phyloP scores from a whole-genome alignment of 345 rosid species.

The Corchorus capsularis region DNA sequence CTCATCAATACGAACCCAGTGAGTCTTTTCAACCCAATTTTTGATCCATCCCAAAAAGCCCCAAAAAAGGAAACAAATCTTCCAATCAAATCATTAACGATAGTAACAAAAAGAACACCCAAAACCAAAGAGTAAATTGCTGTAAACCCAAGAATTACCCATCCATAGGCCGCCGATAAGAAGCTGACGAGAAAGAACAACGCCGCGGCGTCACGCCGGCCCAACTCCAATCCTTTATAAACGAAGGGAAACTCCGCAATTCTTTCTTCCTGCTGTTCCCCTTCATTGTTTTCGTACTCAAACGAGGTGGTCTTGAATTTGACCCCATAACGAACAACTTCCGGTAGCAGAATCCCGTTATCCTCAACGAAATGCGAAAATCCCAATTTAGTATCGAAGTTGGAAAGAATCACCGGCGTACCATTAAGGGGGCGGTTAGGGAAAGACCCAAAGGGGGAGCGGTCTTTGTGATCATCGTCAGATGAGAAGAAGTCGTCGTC shows the following conservation, averaged over 20 bases:
- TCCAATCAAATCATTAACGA: slow-evolving; percentile 65
- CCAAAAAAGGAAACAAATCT: slow-evolving; percentile 55
- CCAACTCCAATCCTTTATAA: slow-evolving; percentile 68
- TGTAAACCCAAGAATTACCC: slow-evolving; percentile 89
- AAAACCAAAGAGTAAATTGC: slow-evolving; percentile 77
- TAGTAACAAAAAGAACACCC: slow-evolving; percentile 71
- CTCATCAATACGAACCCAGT: slow-evolving; percentile 82
- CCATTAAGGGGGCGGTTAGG: slow-evolving; percentile 50
- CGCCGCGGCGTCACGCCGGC: slow-evolving; percentile 67
- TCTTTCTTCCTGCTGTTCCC: slow-evolving; percentile 42
- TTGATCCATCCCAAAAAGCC: slow-evolving; percentile 71
- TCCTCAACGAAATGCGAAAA: slow-evolving; percentile 53
- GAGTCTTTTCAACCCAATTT: slow-evolving; percentile 74
- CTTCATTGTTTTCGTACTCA: slow-evolving; percentile 28
- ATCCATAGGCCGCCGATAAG: slow-evolving; percentile 85
- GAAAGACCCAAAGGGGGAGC: slow-evolving; percentile 44
- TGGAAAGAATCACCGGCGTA: slow-evolving; percentile 53
- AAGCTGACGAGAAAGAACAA: slow-evolving; percentile 72
- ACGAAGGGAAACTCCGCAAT: slow-evolving; percentile 61
- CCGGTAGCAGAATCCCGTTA: slow-evolving; percentile 54
- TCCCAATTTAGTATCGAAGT: slow-evolving; percentile 54
- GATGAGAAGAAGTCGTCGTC: slow-evolving; percentile 86
- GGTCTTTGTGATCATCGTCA: slow-evolving; percentile 58
- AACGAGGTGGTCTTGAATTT: slow-evolving; percentile 34
- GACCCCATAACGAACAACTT: slow-evolving; percentile 59